phyloP scores from a whole-genome alignment of 163 green algal genomes.

The Prototheca cutis region DNA sequence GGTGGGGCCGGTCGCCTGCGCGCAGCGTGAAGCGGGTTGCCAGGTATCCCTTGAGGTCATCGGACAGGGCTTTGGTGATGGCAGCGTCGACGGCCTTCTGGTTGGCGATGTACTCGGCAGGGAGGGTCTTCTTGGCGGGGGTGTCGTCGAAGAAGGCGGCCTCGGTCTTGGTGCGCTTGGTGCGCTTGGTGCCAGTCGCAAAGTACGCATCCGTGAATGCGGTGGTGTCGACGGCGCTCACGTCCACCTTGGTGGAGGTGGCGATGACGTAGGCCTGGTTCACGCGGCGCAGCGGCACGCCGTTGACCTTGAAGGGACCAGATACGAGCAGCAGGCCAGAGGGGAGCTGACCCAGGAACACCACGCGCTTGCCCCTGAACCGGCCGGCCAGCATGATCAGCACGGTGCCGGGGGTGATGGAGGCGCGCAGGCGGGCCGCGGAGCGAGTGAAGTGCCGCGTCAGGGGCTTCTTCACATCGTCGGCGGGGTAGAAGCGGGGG shows the following conservation, averaged over 20 bases:
- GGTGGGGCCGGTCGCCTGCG: conserved; percentile 83
- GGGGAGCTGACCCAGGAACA: conserved; percentile 91
- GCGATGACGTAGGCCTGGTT: conserved; percentile 97
- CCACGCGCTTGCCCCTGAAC: conserved; percentile 97
- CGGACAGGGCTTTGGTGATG: conserved; percentile 41
- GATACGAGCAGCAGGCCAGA: conserved; percentile 87
- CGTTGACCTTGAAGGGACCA: conserved; percentile 91
- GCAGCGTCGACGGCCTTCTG: conserved; percentile 88
- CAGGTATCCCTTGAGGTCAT: conserved; percentile 77
- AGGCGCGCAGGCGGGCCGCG: conserved; percentile 76
- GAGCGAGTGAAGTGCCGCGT: conserved; percentile 37
- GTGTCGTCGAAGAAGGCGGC: conserved; percentile 65
- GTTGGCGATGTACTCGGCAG: conserved; percentile 73
- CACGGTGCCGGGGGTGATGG: conserved; percentile 91
- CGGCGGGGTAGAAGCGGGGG: conserved; percentile 77
- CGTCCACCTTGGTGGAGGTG: conserved; percentile 81
- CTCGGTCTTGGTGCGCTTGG: conserved; percentile 46
- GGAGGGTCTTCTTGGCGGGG: conserved; percentile 52
- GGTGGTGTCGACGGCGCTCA: conserved; percentile 52
- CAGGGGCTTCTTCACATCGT: conserved; percentile 72
- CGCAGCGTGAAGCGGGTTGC: conserved; percentile 77
- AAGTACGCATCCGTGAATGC: conserved; percentile 93
- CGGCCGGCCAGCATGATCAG: conserved; percentile 93
- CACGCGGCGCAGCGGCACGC: conserved; percentile 87
- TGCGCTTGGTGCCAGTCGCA: conserved; percentile 67